phyloP scores from a whole-genome alignment of 2,329 filamentous ascomycete genomes.

The Aspergillus sergii region DNA sequence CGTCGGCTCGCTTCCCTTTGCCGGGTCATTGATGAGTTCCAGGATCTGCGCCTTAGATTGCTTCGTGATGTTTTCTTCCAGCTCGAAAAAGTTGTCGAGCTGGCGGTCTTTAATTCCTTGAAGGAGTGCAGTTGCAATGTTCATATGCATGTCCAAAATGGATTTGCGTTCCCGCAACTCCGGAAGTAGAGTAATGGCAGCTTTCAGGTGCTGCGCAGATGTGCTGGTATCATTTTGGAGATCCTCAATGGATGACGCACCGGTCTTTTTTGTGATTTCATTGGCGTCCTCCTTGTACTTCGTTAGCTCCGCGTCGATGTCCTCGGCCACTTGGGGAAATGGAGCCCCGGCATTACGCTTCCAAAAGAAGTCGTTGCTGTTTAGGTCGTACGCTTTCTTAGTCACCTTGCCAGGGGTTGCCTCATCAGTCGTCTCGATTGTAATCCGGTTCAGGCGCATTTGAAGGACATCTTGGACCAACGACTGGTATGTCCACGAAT shows the following conservation, averaged over 20 bases:
- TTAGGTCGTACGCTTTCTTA: slow-evolving; percentile 89
- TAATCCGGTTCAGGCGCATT: slow-evolving; percentile 90
- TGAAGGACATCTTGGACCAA: slow-evolving; percentile 77
- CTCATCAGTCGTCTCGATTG: slow-evolving; percentile 84
- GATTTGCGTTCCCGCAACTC: slow-evolving; percentile 91
- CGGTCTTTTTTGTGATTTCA: slow-evolving; percentile 93
- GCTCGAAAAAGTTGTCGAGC: slow-evolving; percentile 92
- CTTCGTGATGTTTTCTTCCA: slow-evolving; percentile 91
- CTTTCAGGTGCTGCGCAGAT: slow-evolving; percentile 92
- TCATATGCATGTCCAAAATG: slow-evolving; percentile 98
- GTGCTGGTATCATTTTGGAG: slow-evolving; percentile 85
- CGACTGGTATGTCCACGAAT: slow-evolving; percentile 90
- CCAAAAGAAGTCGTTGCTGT: slow-evolving; percentile 94
- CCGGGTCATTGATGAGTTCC: slow-evolving; percentile 77
- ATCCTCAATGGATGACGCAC: slow-evolving; percentile 88
- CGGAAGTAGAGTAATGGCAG: slow-evolving; percentile 88
- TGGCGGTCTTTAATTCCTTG: slow-evolving; percentile 92
- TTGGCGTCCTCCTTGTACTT: slow-evolving; percentile 95
- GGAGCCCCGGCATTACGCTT: slow-evolving; percentile 85
- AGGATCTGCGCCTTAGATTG: slow-evolving; percentile 87
- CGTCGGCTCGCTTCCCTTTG: slow-evolving; percentile 78
- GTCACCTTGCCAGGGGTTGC: slow-evolving; percentile 71
- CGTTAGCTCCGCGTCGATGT: slow-evolving; percentile 90
- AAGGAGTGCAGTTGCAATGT: slow-evolving; percentile 78
- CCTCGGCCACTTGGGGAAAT: slow-evolving; percentile 94